phyloP scores from a whole-genome alignment of 495 filamentous ascomycete genomes.

The Xylaria castorea region DNA sequence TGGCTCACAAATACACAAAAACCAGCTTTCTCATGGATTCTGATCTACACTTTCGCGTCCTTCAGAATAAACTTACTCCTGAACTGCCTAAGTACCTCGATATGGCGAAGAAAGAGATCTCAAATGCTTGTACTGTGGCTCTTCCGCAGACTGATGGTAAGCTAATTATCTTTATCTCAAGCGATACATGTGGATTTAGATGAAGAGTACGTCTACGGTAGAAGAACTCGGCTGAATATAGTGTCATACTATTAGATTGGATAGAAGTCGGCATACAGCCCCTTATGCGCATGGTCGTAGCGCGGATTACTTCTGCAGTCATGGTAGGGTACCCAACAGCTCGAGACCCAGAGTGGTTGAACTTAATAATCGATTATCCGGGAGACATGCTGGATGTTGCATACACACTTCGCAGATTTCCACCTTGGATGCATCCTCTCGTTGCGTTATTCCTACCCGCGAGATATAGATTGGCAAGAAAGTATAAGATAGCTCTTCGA shows the following conservation, averaged over 20 bases:
- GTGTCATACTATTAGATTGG: not conserved
- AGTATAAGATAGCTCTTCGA: not conserved
- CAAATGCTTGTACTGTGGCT: not conserved
- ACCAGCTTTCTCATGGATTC: not conserved
- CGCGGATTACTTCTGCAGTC: slow-evolving; percentile 49
- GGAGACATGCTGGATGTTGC: slow-evolving; percentile 12
- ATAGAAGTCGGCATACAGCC: slow-evolving; percentile 21
- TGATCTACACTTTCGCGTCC: not conserved
- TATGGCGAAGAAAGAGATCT: not conserved
- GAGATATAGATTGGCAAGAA: not conserved
- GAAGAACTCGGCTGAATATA: not conserved
- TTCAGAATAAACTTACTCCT: not conserved
- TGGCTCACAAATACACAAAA: slow-evolving; percentile 4
- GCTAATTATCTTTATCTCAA: not conserved
- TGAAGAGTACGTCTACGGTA: not conserved
- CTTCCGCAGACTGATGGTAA: not conserved
- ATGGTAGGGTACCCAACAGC: slow-evolving; percentile 52
- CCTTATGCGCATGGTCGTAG: slow-evolving; percentile 40
- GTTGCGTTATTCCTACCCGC: slow-evolving; percentile 16
- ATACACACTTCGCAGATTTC: slow-evolving; percentile 39
- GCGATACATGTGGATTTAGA: not conserved
- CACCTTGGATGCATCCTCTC: slow-evolving; percentile 19
- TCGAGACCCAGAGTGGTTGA: slow-evolving; percentile 54
- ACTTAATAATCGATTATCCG: slow-evolving; percentile 47
- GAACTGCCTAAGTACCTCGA: slow-evolving; percentile 6